Evolutionary conservation across 805 yeast species (phyloP).

Genomic region (Lachancea nothofagi): DNA sequence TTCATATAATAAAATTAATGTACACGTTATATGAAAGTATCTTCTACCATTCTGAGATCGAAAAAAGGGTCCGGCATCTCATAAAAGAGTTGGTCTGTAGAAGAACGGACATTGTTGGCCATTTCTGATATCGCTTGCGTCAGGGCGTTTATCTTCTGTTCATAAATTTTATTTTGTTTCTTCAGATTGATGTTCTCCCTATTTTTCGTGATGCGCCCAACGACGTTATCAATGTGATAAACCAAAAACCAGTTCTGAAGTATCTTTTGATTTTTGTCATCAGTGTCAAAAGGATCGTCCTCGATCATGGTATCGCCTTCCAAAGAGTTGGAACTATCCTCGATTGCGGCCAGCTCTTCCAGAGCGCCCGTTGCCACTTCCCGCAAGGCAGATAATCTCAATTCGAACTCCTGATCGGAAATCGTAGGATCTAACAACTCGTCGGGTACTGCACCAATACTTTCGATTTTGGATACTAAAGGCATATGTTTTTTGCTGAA

Average conservation of each 20-base stretch:
- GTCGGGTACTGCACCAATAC: conserved; percentile 5
- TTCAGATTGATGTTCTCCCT: conserved; percentile 4
- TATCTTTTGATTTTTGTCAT: conserved; percentile 4
- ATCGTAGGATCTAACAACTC: conserved; percentile 3
- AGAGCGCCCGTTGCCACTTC: conserved; percentile 3
- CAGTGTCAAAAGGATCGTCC: conserved; percentile 1
- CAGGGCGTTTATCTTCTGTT: conserved; percentile 2
- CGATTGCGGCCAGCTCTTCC: conserved; percentile 3
- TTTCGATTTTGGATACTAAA: conserved; percentile 9
- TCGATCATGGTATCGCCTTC: conserved; percentile 7
- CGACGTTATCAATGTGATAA: conserved; percentile 9
- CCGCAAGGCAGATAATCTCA: conserved; percentile 3
- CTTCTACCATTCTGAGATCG: too few species aligned
- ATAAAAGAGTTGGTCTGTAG: neutral
- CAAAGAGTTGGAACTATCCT: neutral
- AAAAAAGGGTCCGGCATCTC: too few species aligned
- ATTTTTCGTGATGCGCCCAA: conserved; percentile 6
- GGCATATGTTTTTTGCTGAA: conserved; percentile 8
- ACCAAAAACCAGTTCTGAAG: conserved; percentile 10
- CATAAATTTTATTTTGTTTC: conserved; percentile 2
- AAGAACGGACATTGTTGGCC: conserved; percentile 6
- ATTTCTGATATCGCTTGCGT: conserved; percentile 7
- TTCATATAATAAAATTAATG: too few species aligned
- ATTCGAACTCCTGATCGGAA: conserved; percentile 6
- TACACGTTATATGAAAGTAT: too few species aligned